Evolutionary conservation across 192 early-diverging fungal genomes (phyloP).

Genomic region (Entomortierella beljakovae): DNA sequence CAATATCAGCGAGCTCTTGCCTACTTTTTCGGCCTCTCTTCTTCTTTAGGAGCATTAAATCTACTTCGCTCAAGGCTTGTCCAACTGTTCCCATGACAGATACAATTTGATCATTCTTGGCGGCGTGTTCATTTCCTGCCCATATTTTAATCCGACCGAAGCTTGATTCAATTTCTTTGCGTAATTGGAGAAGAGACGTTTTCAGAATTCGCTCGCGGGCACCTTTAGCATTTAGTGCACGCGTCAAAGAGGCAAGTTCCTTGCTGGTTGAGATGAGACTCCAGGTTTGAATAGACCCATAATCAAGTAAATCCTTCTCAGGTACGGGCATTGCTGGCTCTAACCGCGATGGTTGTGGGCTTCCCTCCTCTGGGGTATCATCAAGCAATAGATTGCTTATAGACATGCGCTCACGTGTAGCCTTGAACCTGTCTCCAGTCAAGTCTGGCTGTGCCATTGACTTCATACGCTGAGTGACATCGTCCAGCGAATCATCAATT

Average conservation of each 20-base stretch:
- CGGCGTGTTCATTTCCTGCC: constrained; percentile 15
- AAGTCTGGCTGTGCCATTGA: constrained; percentile 36
- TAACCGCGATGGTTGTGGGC: background rate
- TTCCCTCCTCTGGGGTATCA: background rate
- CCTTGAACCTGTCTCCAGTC: constrained; percentile 7
- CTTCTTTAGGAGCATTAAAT: constrained; percentile 23
- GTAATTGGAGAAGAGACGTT: constrained; percentile 34
- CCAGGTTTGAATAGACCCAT: constrained; percentile 46
- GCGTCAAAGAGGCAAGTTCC: constrained; percentile 33
- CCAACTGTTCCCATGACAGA: constrained; percentile 37
- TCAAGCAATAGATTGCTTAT: constrained; percentile 24
- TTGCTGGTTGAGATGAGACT: constrained; percentile 43
- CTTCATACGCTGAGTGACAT: constrained; percentile 43
- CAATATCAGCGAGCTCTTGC: constrained; percentile 51
- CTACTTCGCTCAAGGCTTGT: constrained; percentile 22
- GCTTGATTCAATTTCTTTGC: constrained; percentile 46
- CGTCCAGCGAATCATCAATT: constrained; percentile 5
- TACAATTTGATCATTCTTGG: constrained; percentile 16
- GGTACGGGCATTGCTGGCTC: background rate
- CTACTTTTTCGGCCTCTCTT: constrained; percentile 44
- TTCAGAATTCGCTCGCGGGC: constrained; percentile 34
- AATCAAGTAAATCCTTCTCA: constrained; percentile 35
- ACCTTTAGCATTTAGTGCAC: constrained; percentile 43
- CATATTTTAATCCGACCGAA: constrained; percentile 22
- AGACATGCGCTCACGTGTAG: constrained; percentile 20